phyloP scores from a whole-genome alignment of 176 grass and related monocot genomes.

The Aegilops longissima region DNA sequence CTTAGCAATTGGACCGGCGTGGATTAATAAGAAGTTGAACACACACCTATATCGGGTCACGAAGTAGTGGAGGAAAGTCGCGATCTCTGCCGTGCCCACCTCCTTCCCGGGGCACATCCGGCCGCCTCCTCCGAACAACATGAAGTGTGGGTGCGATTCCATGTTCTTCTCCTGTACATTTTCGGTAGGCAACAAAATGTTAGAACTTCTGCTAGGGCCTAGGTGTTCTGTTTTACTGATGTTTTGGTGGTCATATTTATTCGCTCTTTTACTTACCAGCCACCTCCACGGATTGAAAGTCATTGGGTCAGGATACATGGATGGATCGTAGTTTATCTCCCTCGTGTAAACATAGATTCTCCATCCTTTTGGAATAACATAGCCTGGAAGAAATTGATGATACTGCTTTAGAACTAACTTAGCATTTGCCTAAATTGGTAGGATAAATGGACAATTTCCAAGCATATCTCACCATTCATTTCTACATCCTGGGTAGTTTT shows the following conservation, averaged over 20 bases:
- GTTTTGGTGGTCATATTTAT: not conserved
- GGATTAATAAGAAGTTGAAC: not conserved
- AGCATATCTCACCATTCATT: conserved; percentile 71
- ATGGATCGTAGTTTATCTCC: conserved; percentile 96
- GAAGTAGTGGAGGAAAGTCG: conserved; percentile 91
- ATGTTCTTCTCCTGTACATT: conserved; percentile 62
- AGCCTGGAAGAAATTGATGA: conserved; percentile 53
- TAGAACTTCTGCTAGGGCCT: not conserved
- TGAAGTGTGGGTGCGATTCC: conserved; percentile 87
- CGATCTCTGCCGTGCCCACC: conserved; percentile 78
- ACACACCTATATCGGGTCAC: conserved; percentile 84
- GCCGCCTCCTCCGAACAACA: conserved; percentile 91
- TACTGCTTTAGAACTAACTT: not conserved
- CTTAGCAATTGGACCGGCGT: not conserved
- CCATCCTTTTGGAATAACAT: conserved; percentile 89
- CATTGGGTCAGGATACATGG: conserved; percentile 74
- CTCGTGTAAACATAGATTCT: conserved; percentile 97
- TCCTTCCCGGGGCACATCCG: conserved; percentile 93
- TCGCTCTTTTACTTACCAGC: conserved; percentile 62
- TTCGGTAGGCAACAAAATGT: conserved; percentile 8
- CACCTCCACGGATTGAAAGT: conserved; percentile 98
- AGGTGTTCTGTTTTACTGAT: not conserved
- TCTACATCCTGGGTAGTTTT: conserved; percentile 89
- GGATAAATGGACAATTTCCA: not conserved
- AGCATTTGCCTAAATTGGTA: not conserved